Evolutionary conservation across 345 rosid species (phyloP), one percentile per base, ranked within the genome.

Genomic region (Sonneratia caseolaris): DNA sequence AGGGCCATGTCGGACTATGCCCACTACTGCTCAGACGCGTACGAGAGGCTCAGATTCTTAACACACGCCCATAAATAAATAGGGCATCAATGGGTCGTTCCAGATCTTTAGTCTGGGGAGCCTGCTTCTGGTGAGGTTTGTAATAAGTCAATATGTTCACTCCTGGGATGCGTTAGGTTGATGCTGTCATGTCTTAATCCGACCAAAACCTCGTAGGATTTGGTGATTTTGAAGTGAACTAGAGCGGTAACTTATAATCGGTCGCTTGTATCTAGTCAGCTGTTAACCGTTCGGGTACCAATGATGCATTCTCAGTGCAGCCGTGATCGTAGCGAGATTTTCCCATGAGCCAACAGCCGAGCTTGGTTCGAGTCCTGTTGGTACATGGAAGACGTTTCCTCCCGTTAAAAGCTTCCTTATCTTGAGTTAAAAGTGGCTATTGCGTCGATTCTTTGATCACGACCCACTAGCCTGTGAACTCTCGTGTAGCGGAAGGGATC

Each of bases 1-100:
- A 88, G 92, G 1, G 93, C 96, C 1, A 49, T 94, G 82, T 84
- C 96, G 22, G 90, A 89, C 78, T 89, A 87, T 71, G 77, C 96
- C 24, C 89, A 81, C 21, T 82, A 92, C 36, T 91, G 91, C 77
- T 82, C 81, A 10, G 92, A 89, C 48, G 84, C 87, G 10, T 94
- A 90, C 65, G 90, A 77, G 72, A 85, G 75, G 56, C 78, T 94
- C 79, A 88, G 89, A 70, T 69, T 79, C 55, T 55, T 85, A 71
- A 69, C 86, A 16, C 78, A 73, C 49, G 35, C 70, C 48, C 86
- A 77, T 74, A 84, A 81, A 77, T 74, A 84, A 81, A 37, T 27
- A 62, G 18, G 11, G 35, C 65, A 61, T n/a, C 36, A 61, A 10
- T 14, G 65, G 65, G 65, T 61, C 37, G 14, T 32, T 56, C 24